These are phyloP conservation scores for Truncatella angustata DNA, from an alignment of 2,329 filamentous ascomycete genomes.

Conservation along the genomic window DNA sequence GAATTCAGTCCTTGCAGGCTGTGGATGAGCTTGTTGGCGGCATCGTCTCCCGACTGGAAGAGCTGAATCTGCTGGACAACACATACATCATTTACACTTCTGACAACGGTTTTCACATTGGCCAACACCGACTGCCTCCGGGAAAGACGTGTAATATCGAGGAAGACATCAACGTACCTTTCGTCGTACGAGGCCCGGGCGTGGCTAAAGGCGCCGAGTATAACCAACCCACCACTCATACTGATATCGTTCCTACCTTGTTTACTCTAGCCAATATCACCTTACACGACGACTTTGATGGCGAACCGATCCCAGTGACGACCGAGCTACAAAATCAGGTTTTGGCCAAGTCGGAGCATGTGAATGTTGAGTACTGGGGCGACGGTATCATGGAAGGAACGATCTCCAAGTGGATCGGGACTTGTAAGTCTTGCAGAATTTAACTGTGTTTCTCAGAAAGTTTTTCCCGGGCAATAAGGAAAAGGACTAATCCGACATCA, in stretches of 20 bases:
- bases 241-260: slow-evolving; percentile 55
- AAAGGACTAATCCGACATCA: neutral
- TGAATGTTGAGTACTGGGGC: slow-evolving; percentile 55
- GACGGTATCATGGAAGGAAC: slow-evolving; percentile 1
- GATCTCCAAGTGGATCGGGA: neutral
- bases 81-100: slow-evolving; percentile 57
- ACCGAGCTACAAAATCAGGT: slow-evolving; percentile 17
- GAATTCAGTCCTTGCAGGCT: slow-evolving; percentile 48
- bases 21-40: slow-evolving; percentile 54
- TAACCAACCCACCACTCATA: slow-evolving; percentile 51
- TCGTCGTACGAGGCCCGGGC: slow-evolving; percentile 59
- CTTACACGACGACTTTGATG: slow-evolving; percentile 48
- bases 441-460: neutral
- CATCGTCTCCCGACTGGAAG: slow-evolving; percentile 38
- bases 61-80: slow-evolving; percentile 57
- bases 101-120: slow-evolving; percentile 60
- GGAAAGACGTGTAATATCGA: slow-evolving; percentile 59
- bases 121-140: slow-evolving; percentile 55
- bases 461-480: neutral
- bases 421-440: neutral
- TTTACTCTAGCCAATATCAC: slow-evolving; percentile 36
- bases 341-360: slow-evolving; percentile 22
- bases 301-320: slow-evolving; percentile 44
- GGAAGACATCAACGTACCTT: slow-evolving; percentile 58
- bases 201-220: slow-evolving; percentile 40